Conservation (phyloP, 2,329 filamentous ascomycete genomes). For the Monosporascus sp. region DNA sequence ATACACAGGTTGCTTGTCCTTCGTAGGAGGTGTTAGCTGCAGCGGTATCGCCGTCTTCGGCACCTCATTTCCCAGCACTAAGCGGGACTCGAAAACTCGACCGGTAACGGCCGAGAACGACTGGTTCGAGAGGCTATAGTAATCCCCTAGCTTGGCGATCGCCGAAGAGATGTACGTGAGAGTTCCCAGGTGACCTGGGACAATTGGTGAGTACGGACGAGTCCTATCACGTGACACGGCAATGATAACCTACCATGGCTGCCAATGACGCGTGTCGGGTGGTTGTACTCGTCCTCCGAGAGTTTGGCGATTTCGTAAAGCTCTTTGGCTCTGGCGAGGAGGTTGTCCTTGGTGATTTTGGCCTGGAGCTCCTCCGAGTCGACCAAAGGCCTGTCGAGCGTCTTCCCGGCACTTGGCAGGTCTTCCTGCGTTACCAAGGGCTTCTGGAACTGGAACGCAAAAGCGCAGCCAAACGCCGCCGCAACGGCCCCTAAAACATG, state of each 20-base stretch:
- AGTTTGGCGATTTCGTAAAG: conserved; percentile 60
- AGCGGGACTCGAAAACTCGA: conserved; percentile 52
- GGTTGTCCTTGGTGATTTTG: conserved; percentile 49
- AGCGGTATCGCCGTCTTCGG: conserved; percentile 50
- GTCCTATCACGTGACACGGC: conserved; percentile 1
- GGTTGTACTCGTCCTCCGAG: conserved; percentile 56
- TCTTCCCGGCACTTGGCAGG: conserved; percentile 6
- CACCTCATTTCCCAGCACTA: conserved; percentile 50
- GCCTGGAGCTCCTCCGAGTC: conserved; percentile 52
- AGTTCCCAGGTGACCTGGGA: conserved; percentile 56
- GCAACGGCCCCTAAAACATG: neutral
- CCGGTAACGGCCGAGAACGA: conserved; percentile 59
- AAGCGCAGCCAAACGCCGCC: conserved; percentile 11
- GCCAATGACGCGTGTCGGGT: conserved; percentile 68
- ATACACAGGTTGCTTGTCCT: conserved; percentile 52
- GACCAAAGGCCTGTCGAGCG: conserved; percentile 35
- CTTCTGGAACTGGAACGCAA: conserved; percentile 20
- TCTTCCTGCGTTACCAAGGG: conserved; percentile 16
- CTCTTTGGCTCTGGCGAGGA: conserved; percentile 54
- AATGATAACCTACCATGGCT: conserved; percentile 45
- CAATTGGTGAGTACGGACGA: neutral
- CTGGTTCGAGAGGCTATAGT: conserved; percentile 61
- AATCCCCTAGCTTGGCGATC: conserved; percentile 50
- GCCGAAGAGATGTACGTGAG: conserved; percentile 57
- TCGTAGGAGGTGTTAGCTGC: conserved; percentile 63